Evolutionary conservation across 192 early-diverging fungal genomes (phyloP).

Genomic region (Backusella australiensis): DNA sequence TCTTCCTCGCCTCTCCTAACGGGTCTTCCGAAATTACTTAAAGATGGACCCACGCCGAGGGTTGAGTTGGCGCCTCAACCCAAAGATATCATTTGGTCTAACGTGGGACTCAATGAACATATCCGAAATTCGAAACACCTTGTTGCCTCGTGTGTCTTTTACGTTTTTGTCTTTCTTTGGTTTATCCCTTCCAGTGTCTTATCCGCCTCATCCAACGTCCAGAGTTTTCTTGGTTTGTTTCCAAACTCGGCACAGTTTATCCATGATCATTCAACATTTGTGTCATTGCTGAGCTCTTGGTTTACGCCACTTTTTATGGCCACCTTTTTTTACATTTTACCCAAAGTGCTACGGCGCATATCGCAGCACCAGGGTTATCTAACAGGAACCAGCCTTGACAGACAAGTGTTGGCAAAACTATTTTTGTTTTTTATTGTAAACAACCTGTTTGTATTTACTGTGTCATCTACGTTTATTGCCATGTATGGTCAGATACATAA

Average conservation of each 20-base stretch:
- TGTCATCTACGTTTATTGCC: slow-evolving; percentile 39
- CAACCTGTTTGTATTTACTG: slow-evolving; percentile 65
- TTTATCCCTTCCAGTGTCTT: slow-evolving; percentile 65
- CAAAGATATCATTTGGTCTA: slow-evolving; percentile 76
- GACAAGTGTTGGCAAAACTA: slow-evolving; percentile 67
- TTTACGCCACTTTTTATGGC: slow-evolving; percentile 66
- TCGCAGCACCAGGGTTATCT: slow-evolving; percentile 68
- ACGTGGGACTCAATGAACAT: slow-evolving; percentile 54
- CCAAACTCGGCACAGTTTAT: slow-evolving; percentile 49
- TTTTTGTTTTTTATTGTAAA: slow-evolving; percentile 76
- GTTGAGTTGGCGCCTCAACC: slow-evolving; percentile 62
- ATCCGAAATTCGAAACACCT: slow-evolving; percentile 43
- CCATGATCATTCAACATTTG: slow-evolving; percentile 43
- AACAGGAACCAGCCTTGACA: slow-evolving; percentile 67
- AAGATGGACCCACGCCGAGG: slow-evolving; percentile 24
- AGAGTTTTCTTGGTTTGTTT: slow-evolving; percentile 56
- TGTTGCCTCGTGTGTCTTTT: slow-evolving; percentile 46
- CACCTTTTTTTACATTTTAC: slow-evolving; percentile 63
- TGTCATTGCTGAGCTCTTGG: slow-evolving; percentile 62
- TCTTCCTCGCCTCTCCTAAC: slow-evolving; percentile 25
- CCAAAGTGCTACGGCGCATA: slow-evolving; percentile 60
- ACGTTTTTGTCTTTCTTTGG: slow-evolving; percentile 60
- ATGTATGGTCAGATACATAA: slow-evolving; percentile 23
- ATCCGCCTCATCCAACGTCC: slow-evolving; percentile 56
- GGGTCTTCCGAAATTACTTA: neutral